Base-by-base conservation (phyloP, 331 rosid species). In the Dryas integrifolia region DNA sequence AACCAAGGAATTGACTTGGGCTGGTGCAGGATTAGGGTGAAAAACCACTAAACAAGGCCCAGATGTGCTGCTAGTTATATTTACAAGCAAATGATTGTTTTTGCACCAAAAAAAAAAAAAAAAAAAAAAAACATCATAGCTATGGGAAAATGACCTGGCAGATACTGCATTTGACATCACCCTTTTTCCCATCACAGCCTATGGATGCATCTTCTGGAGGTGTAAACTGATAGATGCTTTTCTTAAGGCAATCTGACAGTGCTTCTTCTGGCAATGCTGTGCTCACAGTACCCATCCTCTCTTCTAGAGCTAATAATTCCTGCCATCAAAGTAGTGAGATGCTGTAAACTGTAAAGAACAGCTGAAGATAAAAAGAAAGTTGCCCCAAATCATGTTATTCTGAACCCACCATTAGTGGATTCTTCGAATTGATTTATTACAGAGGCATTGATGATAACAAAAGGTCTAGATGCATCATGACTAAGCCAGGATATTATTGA, bases 251-350 rank as follows among this genome's bases (percentile, higher is more conserved):
- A 65, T 88, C 86, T 3, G 90, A 76, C 46, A 92, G 66, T 30
- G 87, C 87, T 77, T 95, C 98, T 79, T 95, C 97, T 9, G 96
- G 74, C 73, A 95, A 77, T 66, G 99, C 98, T 68, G 98, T 95
- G 86, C 99, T 95, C 80, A 95, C 99, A 64, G 76, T 73, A 21
- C 99, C 99, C 94, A 95, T 95, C 65, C 96, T 92, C 83, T 95
- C 99, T 83, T 95, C 99, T 63, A 95, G 84, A 77, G 98, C 99
- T 30, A 95, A 81, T 58, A 95, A 80, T 86, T 95, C 98, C 99
- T 95, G 82, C 78, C 73, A 58, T 30, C 13, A 44, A 52, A 51
- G 41, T 44, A 53, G 66, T 50, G 13, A 45, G 63, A 76, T 9
- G 4, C 15, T 26, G 13, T 64, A 24, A 7, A 9, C 35, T 30